Conservation (phyloP, 2,329 filamentous ascomycete species). For the Tetracladium maxilliforme region DNA sequence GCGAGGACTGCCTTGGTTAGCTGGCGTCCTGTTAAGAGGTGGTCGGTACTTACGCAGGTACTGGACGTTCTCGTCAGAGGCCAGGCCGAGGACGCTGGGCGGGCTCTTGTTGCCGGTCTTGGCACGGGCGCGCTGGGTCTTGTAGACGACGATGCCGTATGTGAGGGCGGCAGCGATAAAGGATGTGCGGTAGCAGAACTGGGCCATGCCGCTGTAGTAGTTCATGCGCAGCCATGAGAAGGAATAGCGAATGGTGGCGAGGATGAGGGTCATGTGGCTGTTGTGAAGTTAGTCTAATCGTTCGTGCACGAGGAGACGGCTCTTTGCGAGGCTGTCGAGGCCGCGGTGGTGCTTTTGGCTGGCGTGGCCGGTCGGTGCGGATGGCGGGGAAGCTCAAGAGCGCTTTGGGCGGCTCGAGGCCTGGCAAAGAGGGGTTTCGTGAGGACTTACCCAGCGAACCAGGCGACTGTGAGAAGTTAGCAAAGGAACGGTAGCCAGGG, state of each 20-base stretch:
- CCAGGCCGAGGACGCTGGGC: slow-evolving; percentile 46
- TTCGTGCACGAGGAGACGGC: slow-evolving; percentile 4
- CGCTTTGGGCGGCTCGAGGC: neutral
- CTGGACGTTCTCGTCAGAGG: slow-evolving; percentile 90
- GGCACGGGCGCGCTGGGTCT: slow-evolving; percentile 78
- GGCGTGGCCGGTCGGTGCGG: neutral
- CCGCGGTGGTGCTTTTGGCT: slow-evolving; percentile 1
- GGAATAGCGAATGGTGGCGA: slow-evolving; percentile 69
- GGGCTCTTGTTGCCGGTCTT: slow-evolving; percentile 52
- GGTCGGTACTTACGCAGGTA: slow-evolving; percentile 61
- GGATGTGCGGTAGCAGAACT: slow-evolving; percentile 76
- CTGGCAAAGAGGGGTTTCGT: slow-evolving; percentile 5
- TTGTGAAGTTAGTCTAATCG: slow-evolving; percentile 10
- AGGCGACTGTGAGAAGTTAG: slow-evolving; percentile 40
- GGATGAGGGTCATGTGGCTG: slow-evolving; percentile 76
- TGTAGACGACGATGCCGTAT: slow-evolving; percentile 98
- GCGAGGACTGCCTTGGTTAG: slow-evolving; percentile 56
- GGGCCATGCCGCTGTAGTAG: slow-evolving; percentile 62
- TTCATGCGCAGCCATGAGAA: slow-evolving; percentile 85
- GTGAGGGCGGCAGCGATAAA: slow-evolving; percentile 83
- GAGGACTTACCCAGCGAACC: slow-evolving; percentile 68
- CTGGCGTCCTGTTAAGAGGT: slow-evolving; percentile 1
- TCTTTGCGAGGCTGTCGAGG: slow-evolving; percentile 2
- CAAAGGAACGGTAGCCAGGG: too few species aligned
- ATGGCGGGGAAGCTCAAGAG: neutral